Base-by-base conservation (phyloP, 2,329 filamentous ascomycete species). In the Grosmannia huntii region DNA sequence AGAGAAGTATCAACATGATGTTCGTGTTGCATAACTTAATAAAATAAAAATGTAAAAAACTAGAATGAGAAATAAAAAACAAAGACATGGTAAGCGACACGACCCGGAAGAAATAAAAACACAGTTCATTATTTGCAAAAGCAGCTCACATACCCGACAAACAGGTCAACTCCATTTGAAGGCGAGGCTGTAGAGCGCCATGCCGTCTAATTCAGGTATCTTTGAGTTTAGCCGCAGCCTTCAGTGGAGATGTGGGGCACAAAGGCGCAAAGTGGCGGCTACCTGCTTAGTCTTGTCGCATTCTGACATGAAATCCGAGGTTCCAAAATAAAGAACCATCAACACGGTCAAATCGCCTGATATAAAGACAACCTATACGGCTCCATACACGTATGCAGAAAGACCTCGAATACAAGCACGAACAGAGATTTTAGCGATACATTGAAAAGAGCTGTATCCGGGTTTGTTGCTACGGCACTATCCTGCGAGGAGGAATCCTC, bases 271-370 rank as follows among this genome's bases (percentile, higher is more conserved):
- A 21, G 46, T 27, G 46, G 46, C 46, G 46, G 21, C 25, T 27
- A 49, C 10, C 21, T 19, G 25, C 1, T 49, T 27, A 25, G 46
- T 36, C 53, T 64, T 12, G 46, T 36, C 9, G 57, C 59, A 14
- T 14, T 61, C 41, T 44, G 41, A n/a, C 11, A 19, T 27, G 21
- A 49, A 49, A 49, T 49, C 11, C 46, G 50, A 9, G 55, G 54
- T 23, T 60, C 60, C 23, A 25, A 58, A 57, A 59, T 33, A 52
- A 58, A 36, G 55, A 56, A 55, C 53, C 52, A 50, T n/a, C 16
- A 44, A 44, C 16, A n/a, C 41, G 16, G 19, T 19, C 41, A 6
- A n/a, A n/a, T 9, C 19, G 19, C 16, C 41, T 41, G 38, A 41
- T 1, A 16, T 16, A 41, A 3, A 14, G 14, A n/a, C 41, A 38